Base-by-base conservation (phyloP, 163 green algal genomes). In the Botryococcus braunii region DNA sequence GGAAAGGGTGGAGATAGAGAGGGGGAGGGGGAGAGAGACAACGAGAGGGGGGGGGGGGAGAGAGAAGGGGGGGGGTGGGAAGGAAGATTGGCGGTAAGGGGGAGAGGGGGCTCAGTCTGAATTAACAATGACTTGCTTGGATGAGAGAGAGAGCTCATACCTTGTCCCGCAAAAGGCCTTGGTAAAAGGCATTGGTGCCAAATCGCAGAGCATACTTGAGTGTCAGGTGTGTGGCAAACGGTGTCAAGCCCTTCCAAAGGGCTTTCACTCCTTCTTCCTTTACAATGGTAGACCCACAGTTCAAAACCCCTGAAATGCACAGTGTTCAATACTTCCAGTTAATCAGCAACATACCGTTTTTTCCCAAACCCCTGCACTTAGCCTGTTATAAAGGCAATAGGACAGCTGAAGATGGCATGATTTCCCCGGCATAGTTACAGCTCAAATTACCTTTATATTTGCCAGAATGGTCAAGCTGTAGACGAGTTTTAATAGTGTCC, bases 181-280 rank as follows among this genome's bases (percentile, higher is more conserved):
- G 85, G 77, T 95, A 98, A 34, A 93, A 73, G 11, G 86, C 87
- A 73, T 98, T 98, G 40, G 83, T 91, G 25, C 89, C 88, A 86
- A 98, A 96, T 43, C 92, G 85, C 70, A 98, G 74, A n/a, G 90
- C 89, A 66, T 98, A 98, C 76, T 98, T 98, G 39, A 97, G 83
- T 5, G 88, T 97, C 5, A 98, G 81, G 74, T 98, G 92, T 29
- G 86, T 92, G 7, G 94, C 85, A 74, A 97, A 97, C 0, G 92
- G 92, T 7, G 91, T 96, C 2, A 97, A 86, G 4, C 92, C 92
- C 75, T 97, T 97, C 92, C 92, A 97, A 31, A 97, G 73, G 5
- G 87, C 70, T 4, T 68, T 66, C 25, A 88, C 69, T 21, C 92
- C 92, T 71, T 97, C 92, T 70, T 95, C 82, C 17, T 68, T 37